phyloP scores from a whole-genome alignment of 352 stramenopile species.

The Globisporangium mamillatum region DNA sequence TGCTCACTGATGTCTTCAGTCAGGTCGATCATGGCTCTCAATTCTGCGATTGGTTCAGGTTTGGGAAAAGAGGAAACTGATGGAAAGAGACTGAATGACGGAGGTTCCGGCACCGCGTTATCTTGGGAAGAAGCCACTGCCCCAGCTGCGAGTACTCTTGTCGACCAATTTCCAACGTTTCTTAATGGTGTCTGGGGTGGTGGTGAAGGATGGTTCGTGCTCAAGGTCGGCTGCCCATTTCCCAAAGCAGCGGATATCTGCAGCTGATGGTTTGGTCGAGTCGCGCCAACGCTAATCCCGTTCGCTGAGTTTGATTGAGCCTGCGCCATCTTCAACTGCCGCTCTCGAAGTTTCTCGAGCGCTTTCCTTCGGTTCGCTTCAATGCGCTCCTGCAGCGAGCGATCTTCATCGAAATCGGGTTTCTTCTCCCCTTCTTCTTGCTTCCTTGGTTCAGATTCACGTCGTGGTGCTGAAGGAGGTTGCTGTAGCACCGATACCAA shows the following conservation, averaged over 20 bases:
- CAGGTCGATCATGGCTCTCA: constrained; percentile 5
- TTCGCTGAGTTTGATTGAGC: background rate
- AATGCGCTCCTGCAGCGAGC: constrained; percentile 43
- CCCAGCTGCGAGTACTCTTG: background rate
- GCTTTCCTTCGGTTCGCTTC: constrained; percentile 66
- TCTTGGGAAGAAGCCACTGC: constrained; percentile 2
- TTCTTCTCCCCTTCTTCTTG: background rate
- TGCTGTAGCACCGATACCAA: background rate
- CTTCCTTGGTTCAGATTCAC: background rate
- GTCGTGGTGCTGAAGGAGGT: background rate
- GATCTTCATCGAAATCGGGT: constrained; percentile 11
- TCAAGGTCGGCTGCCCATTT: background rate
- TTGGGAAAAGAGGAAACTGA: background rate
- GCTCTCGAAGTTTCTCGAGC: constrained; percentile 52
- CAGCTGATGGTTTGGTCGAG: background rate
- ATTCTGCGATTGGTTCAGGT: background rate
- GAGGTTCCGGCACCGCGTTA: constrained; percentile 17
- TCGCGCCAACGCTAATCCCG: background rate
- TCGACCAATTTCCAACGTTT: background rate
- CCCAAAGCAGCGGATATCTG: background rate
- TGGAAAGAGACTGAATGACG: constrained; percentile 25
- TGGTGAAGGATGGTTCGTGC: background rate
- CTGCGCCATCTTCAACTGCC: constrained; percentile 25
- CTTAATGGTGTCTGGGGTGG: background rate
- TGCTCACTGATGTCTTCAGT: background rate